These are phyloP conservation scores for Leccinum rimulosum DNA, from an alignment of 768 basidiomycete genomes.

Conservation along the genomic window DNA sequence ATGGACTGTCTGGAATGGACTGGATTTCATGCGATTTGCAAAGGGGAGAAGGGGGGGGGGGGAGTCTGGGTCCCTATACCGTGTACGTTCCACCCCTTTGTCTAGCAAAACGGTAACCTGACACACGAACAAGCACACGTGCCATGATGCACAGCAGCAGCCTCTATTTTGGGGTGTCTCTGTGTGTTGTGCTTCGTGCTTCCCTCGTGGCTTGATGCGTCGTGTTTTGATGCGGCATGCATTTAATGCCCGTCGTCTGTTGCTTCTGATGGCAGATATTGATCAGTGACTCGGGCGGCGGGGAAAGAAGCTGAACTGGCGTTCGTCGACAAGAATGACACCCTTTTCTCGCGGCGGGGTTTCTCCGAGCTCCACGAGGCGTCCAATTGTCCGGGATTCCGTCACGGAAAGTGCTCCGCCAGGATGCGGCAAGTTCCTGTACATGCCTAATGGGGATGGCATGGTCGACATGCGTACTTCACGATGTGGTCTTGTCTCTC, in stretches of 20 bases:
- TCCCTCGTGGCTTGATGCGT: background rate
- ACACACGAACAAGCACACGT: background rate
- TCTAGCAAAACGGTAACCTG: background rate
- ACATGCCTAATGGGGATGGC: background rate
- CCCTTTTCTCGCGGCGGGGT: background rate
- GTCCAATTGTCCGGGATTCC: background rate
- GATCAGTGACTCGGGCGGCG: background rate
- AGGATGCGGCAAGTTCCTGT: background rate
- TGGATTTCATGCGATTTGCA: background rate
- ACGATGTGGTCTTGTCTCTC: background rate
- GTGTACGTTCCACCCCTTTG: background rate
- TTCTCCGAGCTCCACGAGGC: no score
- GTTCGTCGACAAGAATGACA: no score
- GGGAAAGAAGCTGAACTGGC: background rate
- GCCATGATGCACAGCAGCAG: background rate
- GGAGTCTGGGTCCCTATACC: background rate
- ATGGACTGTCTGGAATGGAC: background rate
- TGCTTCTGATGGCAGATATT: background rate
- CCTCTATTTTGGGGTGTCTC: background rate
- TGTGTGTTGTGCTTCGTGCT: background rate
- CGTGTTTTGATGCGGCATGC: background rate
- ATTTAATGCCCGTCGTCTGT: background rate
- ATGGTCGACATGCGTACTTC: background rate
- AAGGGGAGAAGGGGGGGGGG: background rate
- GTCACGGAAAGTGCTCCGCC: background rate